A percentile compares a stretch with the other conserved stretches of the same genome.
phyloP scores from a whole-genome alignment of 768 basidiomycete species.

The Tulasnella calospora region DNA sequence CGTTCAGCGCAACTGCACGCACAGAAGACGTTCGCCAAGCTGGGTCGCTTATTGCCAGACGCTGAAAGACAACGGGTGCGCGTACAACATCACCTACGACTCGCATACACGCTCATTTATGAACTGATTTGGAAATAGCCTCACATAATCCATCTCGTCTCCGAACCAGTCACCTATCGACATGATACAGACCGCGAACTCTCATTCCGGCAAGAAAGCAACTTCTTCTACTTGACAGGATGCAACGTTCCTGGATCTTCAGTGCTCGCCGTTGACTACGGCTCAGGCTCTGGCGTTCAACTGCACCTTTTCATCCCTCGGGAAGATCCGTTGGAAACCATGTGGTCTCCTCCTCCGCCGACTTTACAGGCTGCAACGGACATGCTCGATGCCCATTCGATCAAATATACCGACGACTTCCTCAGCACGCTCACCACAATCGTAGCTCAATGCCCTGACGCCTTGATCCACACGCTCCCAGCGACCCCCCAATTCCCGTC shows the following conservation, averaged over 20 bases:
- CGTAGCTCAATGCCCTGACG: constrained; percentile 46
- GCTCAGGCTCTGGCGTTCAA: constrained; percentile 35
- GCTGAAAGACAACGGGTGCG: constrained; percentile 51
- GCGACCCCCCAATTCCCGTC: constrained; percentile 48
- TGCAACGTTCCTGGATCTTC: constrained; percentile 68
- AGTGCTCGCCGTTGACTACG: constrained; percentile 53
- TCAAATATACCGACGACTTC: constrained; percentile 50
- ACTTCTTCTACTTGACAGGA: constrained; percentile 84
- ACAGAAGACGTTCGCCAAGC: constrained; percentile 49
- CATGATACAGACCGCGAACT: constrained; percentile 85
- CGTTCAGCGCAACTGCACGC: constrained; percentile 29
- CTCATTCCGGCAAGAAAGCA: constrained; percentile 66
- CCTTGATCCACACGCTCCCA: constrained; percentile 64
- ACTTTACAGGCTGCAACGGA: constrained; percentile 53
- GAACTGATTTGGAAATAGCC: constrained; percentile 42
- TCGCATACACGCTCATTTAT: background rate
- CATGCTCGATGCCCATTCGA: constrained; percentile 36
- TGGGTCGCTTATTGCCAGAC: constrained; percentile 48
- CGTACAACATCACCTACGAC: constrained; percentile 12
- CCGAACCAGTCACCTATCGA: constrained; percentile 57
- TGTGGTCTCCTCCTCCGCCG: constrained; percentile 87
- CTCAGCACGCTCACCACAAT: constrained; percentile 45
- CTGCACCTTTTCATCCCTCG: constrained; percentile 74
- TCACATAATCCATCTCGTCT: constrained; percentile 64
- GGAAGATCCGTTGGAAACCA: constrained; percentile 61